These are phyloP conservation scores for Purshia tridentata DNA, from an alignment of 306 rosid genomes.

Conservation along the genomic window DNA sequence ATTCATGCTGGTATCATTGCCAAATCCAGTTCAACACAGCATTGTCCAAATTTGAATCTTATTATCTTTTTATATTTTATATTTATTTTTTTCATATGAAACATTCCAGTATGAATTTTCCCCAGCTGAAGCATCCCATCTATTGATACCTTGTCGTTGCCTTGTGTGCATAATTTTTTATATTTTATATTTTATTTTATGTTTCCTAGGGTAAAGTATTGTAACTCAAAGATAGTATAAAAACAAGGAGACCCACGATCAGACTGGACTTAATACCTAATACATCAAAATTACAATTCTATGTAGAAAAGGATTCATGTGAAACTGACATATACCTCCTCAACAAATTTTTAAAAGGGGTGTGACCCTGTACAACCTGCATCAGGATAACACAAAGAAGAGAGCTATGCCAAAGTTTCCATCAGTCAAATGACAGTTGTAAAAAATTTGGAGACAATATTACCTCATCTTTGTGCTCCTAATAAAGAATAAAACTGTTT, in stretches of 20 bases:
- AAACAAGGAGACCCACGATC: not conserved
- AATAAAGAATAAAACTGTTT: not conserved
- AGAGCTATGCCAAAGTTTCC: slow-evolving; percentile 30
- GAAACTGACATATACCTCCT: slow-evolving; percentile 20
- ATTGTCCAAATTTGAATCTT: not conserved
- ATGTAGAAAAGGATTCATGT: not conserved
- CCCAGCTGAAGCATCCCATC: not conserved
- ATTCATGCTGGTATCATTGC: not conserved
- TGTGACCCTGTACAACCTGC: slow-evolving; percentile 43
- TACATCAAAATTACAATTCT: not conserved
- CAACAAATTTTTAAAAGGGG: slow-evolving; percentile 35
- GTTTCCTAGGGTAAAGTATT: not conserved
- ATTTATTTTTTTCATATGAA: not conserved
- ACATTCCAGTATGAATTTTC: no score
- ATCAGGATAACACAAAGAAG: slow-evolving; percentile 14
- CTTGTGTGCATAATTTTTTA: not conserved
- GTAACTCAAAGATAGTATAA: not conserved
- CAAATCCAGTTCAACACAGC: not conserved
- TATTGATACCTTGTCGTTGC: not conserved
- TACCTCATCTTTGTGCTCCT: not conserved
- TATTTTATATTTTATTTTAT: not conserved
- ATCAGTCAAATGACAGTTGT: slow-evolving; percentile 18
- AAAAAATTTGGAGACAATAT: not conserved
- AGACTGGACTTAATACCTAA: not conserved
- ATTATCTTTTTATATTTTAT: no score